These are phyloP conservation scores for Leucaena leucocephala DNA, from an alignment of 306 rosid genomes.

Conservation along the genomic window DNA sequence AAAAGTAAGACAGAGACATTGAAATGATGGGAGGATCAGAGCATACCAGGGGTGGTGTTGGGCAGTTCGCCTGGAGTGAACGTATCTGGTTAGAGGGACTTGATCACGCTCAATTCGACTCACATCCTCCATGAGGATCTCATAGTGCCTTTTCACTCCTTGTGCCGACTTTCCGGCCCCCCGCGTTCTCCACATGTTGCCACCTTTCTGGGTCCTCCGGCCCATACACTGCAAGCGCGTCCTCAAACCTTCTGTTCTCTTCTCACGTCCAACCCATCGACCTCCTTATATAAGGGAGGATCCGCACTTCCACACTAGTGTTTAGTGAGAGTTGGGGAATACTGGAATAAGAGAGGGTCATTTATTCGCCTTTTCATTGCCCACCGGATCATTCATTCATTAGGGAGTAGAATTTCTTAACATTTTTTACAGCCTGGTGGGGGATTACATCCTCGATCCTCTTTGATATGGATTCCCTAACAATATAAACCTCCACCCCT, in stretches of 20 bases:
- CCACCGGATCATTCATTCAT: no score
- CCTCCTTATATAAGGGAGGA: constrained; percentile 55
- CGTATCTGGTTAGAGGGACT: constrained; percentile 70
- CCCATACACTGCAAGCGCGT: constrained; percentile 82
- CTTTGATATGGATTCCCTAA: constrained; percentile 45
- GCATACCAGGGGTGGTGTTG: constrained; percentile 62
- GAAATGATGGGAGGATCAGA: not conserved
- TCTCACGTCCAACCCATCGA: constrained; percentile 70
- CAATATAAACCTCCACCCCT: constrained; percentile 40
- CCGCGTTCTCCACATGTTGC: constrained; percentile 84
- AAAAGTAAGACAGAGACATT: not conserved
- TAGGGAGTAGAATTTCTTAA: constrained; percentile 42
- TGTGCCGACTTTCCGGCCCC: constrained; percentile 75
- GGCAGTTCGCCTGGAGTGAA: constrained; percentile 39
- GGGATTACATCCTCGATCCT: constrained; percentile 71
- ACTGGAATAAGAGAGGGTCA: constrained; percentile 17
- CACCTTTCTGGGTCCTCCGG: constrained; percentile 85
- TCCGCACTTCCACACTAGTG: no score
- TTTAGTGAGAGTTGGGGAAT: constrained; percentile 57
- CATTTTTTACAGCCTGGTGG: constrained; percentile 48
- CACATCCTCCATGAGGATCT: constrained; percentile 75
- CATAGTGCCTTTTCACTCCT: constrained; percentile 79
- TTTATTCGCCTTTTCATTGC: not conserved
- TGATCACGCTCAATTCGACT: constrained; percentile 74
- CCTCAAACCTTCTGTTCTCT: constrained; percentile 82